Percentiles rank a stretch among this genome's conserved stretches.
Conservation (phyloP, 2,329 filamentous ascomycete genomes). For the Penicillium nordicum region DNA sequence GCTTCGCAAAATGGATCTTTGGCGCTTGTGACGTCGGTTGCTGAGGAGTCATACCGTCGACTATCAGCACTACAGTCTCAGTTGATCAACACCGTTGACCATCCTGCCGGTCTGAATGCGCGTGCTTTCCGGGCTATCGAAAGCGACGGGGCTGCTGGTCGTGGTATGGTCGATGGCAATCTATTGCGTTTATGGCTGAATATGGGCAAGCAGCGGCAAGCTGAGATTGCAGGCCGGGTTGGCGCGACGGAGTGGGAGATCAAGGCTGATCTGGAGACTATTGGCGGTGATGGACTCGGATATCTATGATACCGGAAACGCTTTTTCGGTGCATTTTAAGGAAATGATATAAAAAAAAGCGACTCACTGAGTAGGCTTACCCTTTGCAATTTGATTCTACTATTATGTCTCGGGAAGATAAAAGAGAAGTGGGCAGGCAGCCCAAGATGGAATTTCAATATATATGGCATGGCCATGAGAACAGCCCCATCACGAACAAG, state of each 20-base stretch:
- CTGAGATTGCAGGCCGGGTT: conserved; percentile 70
- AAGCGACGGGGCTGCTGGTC: conserved; percentile 49
- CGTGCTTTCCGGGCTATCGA: conserved; percentile 66
- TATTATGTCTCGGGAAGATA: not conserved
- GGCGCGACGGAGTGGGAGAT: conserved; percentile 67
- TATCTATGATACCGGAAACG: conserved; percentile 30
- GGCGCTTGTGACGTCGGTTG: conserved; percentile 70
- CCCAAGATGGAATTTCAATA: conserved; percentile 9
- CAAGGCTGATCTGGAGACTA: conserved; percentile 64
- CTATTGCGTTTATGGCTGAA: conserved; percentile 72
- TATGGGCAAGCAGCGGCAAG: conserved; percentile 65
- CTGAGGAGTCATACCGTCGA: conserved; percentile 78
- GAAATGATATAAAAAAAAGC: not conserved
- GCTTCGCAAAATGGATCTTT: conserved; percentile 74
- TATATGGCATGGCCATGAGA: not conserved
- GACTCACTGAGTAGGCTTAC: not conserved
- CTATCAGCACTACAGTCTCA: conserved; percentile 78
- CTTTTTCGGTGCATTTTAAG: not conserved
- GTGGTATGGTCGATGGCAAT: conserved; percentile 74
- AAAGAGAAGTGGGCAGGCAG: not conserved
- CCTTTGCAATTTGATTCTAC: not conserved
- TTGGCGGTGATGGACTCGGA: conserved; percentile 62
- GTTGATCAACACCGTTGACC: conserved; percentile 70
- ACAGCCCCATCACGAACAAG: conserved; percentile 2
- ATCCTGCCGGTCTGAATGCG: conserved; percentile 77